Percentiles rank a stretch among this genome's conserved stretches.
These are phyloP conservation scores for Fusarium sacchari DNA, from an alignment of 2,329 filamentous ascomycete species.

Conservation along the genomic window DNA sequence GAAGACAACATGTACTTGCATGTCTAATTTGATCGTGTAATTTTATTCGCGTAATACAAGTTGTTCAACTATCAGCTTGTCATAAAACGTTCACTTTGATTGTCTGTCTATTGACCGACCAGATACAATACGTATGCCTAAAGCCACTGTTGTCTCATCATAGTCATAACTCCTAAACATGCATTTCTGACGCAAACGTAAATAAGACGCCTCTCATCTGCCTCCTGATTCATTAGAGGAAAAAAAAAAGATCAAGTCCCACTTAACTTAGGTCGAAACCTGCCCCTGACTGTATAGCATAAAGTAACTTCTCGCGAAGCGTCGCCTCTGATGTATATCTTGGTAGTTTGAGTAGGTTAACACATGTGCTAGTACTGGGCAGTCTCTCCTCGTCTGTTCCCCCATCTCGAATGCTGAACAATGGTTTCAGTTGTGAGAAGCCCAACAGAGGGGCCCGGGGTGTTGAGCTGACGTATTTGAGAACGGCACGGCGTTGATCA, in stretches of 20 bases:
- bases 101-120: neutral
- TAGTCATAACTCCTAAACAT: slow-evolving; percentile 4
- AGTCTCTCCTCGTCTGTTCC: slow-evolving; percentile 70
- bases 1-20: neutral
- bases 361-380: slow-evolving; percentile 94
- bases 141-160: neutral
- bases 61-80: neutral
- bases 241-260: neutral
- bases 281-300: slow-evolving; percentile 88
- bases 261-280: slow-evolving; percentile 83
- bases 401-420: slow-evolving; percentile 89
- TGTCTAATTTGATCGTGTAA: neutral
- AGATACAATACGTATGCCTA: neutral
- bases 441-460: slow-evolving; percentile 89
- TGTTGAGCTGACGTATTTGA: slow-evolving; percentile 96
- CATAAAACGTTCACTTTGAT: neutral
- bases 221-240: neutral
- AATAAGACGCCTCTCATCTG: slow-evolving; percentile 3
- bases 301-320: slow-evolving; percentile 83
- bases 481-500: slow-evolving; percentile 80
- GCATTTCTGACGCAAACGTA: slow-evolving; percentile 32
- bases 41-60: neutral
- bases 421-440: slow-evolving; percentile 84
- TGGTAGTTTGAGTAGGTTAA: slow-evolving; percentile 93
- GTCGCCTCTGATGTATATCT: slow-evolving; percentile 74